Conservation (phyloP, 2,329 filamentous ascomycete genomes). For the Spiromastix sp. region DNA sequence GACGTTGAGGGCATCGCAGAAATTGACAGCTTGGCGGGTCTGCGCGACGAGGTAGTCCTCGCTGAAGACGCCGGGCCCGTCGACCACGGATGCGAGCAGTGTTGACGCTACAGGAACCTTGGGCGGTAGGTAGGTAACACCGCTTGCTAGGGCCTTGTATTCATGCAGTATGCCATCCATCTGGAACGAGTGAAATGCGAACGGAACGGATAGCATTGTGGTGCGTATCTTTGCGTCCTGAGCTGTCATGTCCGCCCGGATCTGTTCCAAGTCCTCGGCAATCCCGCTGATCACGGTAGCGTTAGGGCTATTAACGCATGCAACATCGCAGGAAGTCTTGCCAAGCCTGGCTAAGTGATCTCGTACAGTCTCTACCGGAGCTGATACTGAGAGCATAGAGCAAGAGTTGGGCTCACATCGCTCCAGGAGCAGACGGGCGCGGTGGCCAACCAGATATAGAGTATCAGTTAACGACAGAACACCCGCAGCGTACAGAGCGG, state of each 20-base stretch:
- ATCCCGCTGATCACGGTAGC: constrained; percentile 65
- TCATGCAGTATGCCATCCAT: constrained; percentile 53
- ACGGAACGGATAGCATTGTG: constrained; percentile 54
- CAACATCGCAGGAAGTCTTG: constrained; percentile 27
- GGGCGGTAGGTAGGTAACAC: constrained; percentile 41
- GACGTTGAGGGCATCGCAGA: constrained; percentile 50
- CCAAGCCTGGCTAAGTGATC: neutral
- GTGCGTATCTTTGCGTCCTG: constrained; percentile 44
- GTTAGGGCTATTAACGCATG: constrained; percentile 67
- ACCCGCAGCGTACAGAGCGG: constrained; percentile 27
- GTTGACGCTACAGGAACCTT: constrained; percentile 51
- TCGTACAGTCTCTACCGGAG: constrained; percentile 14
- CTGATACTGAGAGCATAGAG: constrained; percentile 50
- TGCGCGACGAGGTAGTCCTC: constrained; percentile 55
- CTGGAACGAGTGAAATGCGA: constrained; percentile 56
- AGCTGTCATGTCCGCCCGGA: constrained; percentile 39
- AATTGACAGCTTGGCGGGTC: constrained; percentile 60
- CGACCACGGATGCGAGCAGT: constrained; percentile 57
- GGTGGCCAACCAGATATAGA: constrained; percentile 57
- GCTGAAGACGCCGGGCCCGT: constrained; percentile 48
- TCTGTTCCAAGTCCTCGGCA: constrained; percentile 47
- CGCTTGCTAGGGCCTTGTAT: constrained; percentile 45
- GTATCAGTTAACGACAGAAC: constrained; percentile 25
- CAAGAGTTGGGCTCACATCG: constrained; percentile 58
- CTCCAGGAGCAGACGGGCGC: constrained; percentile 54